Base-by-base conservation (phyloP, 2,329 filamentous ascomycete genomes). In the Fonsecaea multimorphosa region DNA sequence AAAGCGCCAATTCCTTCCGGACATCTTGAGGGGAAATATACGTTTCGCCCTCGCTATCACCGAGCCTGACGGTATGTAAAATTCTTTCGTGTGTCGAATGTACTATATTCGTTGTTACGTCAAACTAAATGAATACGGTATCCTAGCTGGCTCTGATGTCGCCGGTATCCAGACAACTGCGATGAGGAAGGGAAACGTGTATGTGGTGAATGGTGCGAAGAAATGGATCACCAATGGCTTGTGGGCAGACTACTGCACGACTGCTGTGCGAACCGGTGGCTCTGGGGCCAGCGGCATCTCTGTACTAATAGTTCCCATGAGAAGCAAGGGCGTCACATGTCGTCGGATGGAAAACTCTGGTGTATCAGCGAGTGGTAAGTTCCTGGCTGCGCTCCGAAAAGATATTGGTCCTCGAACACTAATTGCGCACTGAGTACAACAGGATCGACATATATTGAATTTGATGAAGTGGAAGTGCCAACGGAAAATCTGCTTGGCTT, bases 201-300 rank as follows among this genome's bases (percentile, higher is more conserved):
- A 68, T 52, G 89, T 85, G 78, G 90, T 99, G 78, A 91, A 87
- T 68, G 95, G 95, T 56, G 88, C 87, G 79, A 99, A 99, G 87
- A 98, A 98, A 93, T 99, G 95, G 95, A 99, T 99, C 80, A 98
- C 95, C 70, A 99, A 98, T 85, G 88, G 88, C 67, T 89, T 98
- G 82, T 99, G 97, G 82, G 93, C 98, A 75, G 94, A 98, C 65
- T 99, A 98, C 76, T 95, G 94, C 75, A 98, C 97, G 81, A 83
- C 98, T 36, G 90, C 97, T 76, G 93, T 90, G 0, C 89, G 87
- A 81, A 93, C 94, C 82, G 46, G 46, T 11, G 46, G 46, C 27
- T n/a, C 46, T 93, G 92, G 61, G 3, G 54, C 19, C 59, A 93
- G 92, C 80, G 95, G 95, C 63, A 98, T 99, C 79, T 93, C 92